Evolutionary conservation across 2,329 filamentous ascomycete genomes (phyloP).

Genomic region (Furcasterigmium sp.): DNA sequence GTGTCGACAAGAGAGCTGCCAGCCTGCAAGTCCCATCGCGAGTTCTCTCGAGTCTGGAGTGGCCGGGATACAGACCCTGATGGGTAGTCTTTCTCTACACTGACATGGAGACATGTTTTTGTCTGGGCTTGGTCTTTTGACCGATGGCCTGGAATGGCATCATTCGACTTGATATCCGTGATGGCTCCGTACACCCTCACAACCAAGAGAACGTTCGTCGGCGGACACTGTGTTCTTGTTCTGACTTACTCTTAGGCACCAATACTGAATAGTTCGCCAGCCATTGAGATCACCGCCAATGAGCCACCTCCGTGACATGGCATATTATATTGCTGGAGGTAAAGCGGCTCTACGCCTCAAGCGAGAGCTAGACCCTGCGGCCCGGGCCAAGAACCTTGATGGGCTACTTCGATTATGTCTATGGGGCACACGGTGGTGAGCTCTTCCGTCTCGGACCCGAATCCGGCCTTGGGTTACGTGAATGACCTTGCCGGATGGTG

Average conservation of each 20-base stretch:
- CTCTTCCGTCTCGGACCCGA: constrained; percentile 28
- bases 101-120: no score
- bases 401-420: no score
- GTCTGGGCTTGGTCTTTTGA: no score
- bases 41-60: constrained; percentile 67
- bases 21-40: constrained; percentile 64
- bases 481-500: constrained; percentile 80
- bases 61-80: constrained; percentile 78
- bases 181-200: no score
- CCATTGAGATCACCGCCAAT: no score
- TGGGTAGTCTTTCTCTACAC: constrained; percentile 66
- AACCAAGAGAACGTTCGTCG: no score
- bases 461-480: constrained; percentile 43
- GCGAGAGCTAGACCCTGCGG: constrained; percentile 88
- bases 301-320: constrained; percentile 75
- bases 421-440: constrained; percentile 58
- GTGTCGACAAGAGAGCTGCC: constrained; percentile 64
- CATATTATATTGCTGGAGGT: constrained; percentile 80
- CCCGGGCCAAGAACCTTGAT: constrained; percentile 95
- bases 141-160: no score
- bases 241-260: no score
- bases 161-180: no score
- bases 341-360: constrained; percentile 76
- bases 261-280: no score
- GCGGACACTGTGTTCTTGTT: no score